Base-by-base conservation (phyloP, 352 stramenopile species). In the Pythium rhizo-oryzae region DNA sequence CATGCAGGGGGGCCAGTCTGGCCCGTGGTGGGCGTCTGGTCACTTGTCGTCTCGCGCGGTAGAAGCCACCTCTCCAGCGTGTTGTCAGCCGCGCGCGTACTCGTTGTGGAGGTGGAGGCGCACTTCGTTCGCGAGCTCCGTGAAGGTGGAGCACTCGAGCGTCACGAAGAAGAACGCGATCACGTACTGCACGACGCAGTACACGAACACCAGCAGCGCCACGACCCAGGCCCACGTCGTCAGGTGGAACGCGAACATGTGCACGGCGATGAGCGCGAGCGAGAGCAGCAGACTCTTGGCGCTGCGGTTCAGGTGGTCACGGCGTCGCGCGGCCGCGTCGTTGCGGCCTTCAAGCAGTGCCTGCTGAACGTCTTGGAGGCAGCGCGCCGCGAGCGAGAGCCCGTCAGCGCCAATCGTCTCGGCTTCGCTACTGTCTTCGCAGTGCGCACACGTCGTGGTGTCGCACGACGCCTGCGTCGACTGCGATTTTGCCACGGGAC, bases 61-160 rank as follows among this genome's bases (percentile, higher is more conserved):
- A n/a, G n/a, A n/a, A n/a, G n/a, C n/a, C n/a, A n/a, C n/a, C n/a
- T n/a, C 8, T 41, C 35, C 35, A 15, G 35, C 1, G 35, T 47
- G 15, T 24, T 44, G n/a, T n/a, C n/a, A 30, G 30, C 41, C n/a
- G 2, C 61, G 61, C 37, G 58, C 58, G 21, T 74, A 61, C 58
- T 70, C 58, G 15, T n/a, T 73, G 49, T 91, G 68, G 23, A 87
- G 65, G 35, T 91, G 82, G 21, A 94, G 71, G 16, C 85, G 78
- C 60, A 87, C 80, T 65, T 94, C 72, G 72, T 87, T 92, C 33
- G 71, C 69, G 13, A 94, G 67, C 69, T 94, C 84, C 18, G 81
- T 92, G 72, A 94, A 94, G 43, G 81, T 84, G 55, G 86, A 92
- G 70, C 82, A 91, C 75, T 94, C 86, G 50, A 92, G 82, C 44